Percentiles rank a stretch among this genome's conserved stretches.
Evolutionary conservation across 371 early-diverging fungal species (phyloP).

Genomic region (Thermomucor indicae-seudaticae): DNA sequence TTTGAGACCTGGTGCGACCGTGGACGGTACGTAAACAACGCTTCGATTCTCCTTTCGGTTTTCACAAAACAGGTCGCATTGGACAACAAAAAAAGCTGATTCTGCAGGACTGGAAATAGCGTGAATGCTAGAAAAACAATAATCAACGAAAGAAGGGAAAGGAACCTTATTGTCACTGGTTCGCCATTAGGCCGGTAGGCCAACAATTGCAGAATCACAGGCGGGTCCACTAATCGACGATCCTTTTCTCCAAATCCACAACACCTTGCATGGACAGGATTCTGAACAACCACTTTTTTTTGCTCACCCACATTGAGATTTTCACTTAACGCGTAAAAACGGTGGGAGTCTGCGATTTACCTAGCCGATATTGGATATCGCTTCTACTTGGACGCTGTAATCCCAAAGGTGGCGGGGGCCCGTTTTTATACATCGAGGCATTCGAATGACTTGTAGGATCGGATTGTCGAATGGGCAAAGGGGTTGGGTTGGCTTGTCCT

Average conservation of each 20-base stretch:
- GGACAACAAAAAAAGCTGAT: slow-evolving; percentile 13
- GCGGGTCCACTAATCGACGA: slow-evolving; percentile 67
- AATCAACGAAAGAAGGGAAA: background rate
- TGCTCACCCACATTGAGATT: no score
- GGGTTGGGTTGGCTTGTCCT: no score
- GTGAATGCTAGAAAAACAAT: background rate
- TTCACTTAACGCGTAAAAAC: background rate
- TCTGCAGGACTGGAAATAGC: slow-evolving; percentile 1
- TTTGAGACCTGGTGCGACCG: slow-evolving; percentile 3
- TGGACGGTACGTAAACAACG: slow-evolving; percentile 8
- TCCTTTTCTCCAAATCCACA: slow-evolving; percentile 75
- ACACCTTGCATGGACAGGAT: slow-evolving; percentile 64
- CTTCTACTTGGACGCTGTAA: slow-evolving; percentile 8
- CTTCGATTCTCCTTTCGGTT: slow-evolving; percentile 6
- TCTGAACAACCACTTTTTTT: slow-evolving; percentile 48
- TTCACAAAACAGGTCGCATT: slow-evolving; percentile 20
- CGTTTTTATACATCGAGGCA: no score
- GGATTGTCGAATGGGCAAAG: no score
- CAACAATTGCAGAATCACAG: slow-evolving; percentile 56
- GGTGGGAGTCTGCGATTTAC: slow-evolving; percentile 2
- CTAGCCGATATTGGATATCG: slow-evolving; percentile 8
- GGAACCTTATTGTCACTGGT: background rate
- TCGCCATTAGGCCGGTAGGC: slow-evolving; percentile 8
- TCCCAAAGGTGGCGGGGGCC: slow-evolving; percentile 2
- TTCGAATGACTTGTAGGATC: no score